Percentiles rank a stretch among this genome's conserved stretches.
These are phyloP conservation scores for Coemansia sp. DNA, from an alignment of 192 early-diverging fungal species.

Conservation along the genomic window DNA sequence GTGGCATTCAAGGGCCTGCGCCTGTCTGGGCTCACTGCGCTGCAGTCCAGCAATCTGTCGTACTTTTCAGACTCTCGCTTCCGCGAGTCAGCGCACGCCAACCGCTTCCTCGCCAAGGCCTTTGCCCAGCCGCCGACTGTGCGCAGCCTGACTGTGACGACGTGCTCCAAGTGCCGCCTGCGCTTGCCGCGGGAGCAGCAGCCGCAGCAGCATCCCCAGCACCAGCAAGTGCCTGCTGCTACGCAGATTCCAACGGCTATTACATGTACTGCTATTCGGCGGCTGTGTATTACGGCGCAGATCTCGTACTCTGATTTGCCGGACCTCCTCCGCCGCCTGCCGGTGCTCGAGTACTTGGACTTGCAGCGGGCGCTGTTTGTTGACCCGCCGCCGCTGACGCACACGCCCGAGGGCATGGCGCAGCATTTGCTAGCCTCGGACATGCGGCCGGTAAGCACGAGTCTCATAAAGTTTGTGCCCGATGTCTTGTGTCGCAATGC, in stretches of 20 bases:
- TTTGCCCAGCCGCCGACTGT: slow-evolving; percentile 19
- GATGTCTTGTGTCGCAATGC: slow-evolving; percentile 29
- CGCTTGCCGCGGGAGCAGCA: too few relatives aligned
- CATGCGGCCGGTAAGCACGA: slow-evolving; percentile 33
- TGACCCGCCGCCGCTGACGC: slow-evolving; percentile 23
- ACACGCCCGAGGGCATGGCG: slow-evolving; percentile 34
- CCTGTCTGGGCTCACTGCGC: slow-evolving; percentile 7
- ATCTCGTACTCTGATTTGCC: slow-evolving; percentile 26
- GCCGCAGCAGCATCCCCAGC: too few relatives aligned
- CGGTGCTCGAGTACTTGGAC: slow-evolving; percentile 27
- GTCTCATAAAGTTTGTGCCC: slow-evolving; percentile 26
- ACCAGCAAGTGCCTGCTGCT: too few relatives aligned
- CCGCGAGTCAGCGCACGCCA: slow-evolving; percentile 30
- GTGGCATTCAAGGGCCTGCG: slow-evolving; percentile 38
- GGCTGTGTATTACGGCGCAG: slow-evolving; percentile 19
- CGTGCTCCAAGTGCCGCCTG: slow-evolving; percentile 25
- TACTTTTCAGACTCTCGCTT: slow-evolving; percentile 15
- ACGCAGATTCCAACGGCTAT: slow-evolving; percentile 5
- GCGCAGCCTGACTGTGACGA: slow-evolving; percentile 7
- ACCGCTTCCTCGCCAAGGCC: slow-evolving; percentile 25
- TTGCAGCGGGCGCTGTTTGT: slow-evolving; percentile 21
- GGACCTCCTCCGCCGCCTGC: slow-evolving; percentile 18
- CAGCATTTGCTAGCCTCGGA: slow-evolving; percentile 20
- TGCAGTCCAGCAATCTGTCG: slow-evolving; percentile 14
- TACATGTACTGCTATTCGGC: slow-evolving; percentile 13